phyloP scores from a whole-genome alignment of 169 alveolate genomes.

The Miamiensis avidus region DNA sequence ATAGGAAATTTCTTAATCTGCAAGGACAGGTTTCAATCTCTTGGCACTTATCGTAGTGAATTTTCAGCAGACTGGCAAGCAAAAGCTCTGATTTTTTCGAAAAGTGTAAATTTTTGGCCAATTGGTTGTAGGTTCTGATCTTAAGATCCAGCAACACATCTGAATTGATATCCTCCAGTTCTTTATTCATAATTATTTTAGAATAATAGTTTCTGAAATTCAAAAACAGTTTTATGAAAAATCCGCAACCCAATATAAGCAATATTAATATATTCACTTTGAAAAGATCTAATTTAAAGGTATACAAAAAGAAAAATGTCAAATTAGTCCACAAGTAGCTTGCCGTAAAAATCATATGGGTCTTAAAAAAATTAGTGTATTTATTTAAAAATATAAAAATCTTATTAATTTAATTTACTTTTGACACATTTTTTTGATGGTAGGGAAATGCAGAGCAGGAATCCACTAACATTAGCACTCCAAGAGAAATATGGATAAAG shows the following conservation, averaged over 20 bases:
- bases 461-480: slow-evolving; percentile 16
- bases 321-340: slow-evolving; percentile 22
- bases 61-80: slow-evolving; percentile 37
- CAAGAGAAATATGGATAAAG: slow-evolving; percentile 15
- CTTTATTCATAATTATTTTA: slow-evolving; percentile 33
- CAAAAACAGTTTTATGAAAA: slow-evolving; percentile 28
- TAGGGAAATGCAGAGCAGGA: slow-evolving; percentile 20
- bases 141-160: slow-evolving; percentile 39
- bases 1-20: slow-evolving; percentile 22
- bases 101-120: slow-evolving; percentile 22
- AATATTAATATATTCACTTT: slow-evolving; percentile 28
- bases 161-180: slow-evolving; percentile 29
- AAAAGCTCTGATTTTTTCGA: slow-evolving; percentile 37
- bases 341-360: slow-evolving; percentile 26
- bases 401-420: too few relatives aligned
- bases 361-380: too few relatives aligned
- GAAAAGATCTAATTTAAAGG: slow-evolving; percentile 15
- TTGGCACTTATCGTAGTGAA: slow-evolving; percentile 39
- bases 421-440: slow-evolving; percentile 40
- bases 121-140: slow-evolving; percentile 31
- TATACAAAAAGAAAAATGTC: slow-evolving; percentile 14
- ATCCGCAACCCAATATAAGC: slow-evolving; percentile 31
- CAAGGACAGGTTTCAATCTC: slow-evolving; percentile 38
- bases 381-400: too few relatives aligned
- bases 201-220: slow-evolving; percentile 29